These are phyloP conservation scores for Glarea lozoyensis DNA, from an alignment of 495 filamentous ascomycete species.

Conservation along the genomic window DNA sequence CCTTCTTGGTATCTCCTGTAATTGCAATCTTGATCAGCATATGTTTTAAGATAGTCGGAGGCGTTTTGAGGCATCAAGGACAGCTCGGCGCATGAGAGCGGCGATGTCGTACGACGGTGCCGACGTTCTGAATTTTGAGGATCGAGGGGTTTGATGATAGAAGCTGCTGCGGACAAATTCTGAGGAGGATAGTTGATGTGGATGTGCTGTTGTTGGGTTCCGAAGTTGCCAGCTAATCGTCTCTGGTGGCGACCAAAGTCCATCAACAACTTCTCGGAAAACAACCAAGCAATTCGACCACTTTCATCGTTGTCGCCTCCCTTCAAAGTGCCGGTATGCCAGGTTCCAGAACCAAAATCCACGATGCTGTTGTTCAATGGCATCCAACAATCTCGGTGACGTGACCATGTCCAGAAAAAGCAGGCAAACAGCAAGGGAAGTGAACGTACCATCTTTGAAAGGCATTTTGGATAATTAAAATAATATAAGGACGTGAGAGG, in stretches of 20 bases:
- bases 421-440: background rate
- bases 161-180: background rate
- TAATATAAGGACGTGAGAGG: background rate
- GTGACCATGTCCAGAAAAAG: conserved; percentile 6
- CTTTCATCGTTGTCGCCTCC: too few species aligned
- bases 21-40: conserved; percentile 10
- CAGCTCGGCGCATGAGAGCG: conserved; percentile 10
- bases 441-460: conserved; percentile 13
- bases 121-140: background rate
- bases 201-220: background rate
- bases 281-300: too few species aligned
- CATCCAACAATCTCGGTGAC: conserved; percentile 4
- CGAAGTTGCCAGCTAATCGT: background rate
- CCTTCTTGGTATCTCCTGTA: conserved; percentile 89
- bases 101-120: background rate
- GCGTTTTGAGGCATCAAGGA: background rate
- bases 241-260: background rate
- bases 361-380: conserved; percentile 5
- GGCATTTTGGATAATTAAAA: conserved; percentile 15
- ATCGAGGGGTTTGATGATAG: background rate
- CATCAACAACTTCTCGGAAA: too few species aligned
- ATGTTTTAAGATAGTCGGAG: background rate
- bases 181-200: background rate
- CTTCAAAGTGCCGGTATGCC: too few species aligned
- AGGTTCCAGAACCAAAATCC: background rate